phyloP scores from a whole-genome alignment of 164 flowering plant species.

The Cinnamomum micranthum region DNA sequence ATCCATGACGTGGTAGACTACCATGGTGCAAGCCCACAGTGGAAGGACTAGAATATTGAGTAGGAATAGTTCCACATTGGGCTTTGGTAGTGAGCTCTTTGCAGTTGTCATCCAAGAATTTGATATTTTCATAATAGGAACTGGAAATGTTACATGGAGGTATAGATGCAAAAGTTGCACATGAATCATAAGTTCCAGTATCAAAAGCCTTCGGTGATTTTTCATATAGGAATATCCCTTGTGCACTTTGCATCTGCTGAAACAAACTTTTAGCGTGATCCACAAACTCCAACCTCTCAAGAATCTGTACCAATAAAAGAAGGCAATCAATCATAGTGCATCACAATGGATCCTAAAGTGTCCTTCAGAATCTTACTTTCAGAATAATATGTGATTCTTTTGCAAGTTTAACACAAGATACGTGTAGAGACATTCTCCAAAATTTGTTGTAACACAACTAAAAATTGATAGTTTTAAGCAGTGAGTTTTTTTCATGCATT shows the following conservation, averaged over 20 bases:
- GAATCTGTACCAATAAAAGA: conserved; percentile 39
- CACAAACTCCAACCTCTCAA: conserved; percentile 47
- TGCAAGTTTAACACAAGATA: not conserved
- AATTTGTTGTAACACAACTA: not conserved
- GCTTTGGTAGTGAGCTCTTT: conserved; percentile 22
- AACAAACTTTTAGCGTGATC: conserved; percentile 42
- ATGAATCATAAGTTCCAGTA: conserved; percentile 22
- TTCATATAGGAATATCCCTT: conserved; percentile 15
- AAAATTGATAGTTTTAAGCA: not conserved
- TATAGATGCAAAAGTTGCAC: conserved; percentile 32
- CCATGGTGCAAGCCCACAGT: conserved; percentile 14
- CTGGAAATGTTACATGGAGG: conserved; percentile 24
- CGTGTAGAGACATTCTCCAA: not conserved
- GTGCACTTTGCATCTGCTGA: conserved; percentile 22
- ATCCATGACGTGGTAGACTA: conserved; percentile 7
- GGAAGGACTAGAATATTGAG: conserved; percentile 13
- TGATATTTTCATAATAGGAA: conserved; percentile 19
- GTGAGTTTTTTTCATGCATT: not conserved
- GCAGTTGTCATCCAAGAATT: conserved; percentile 11
- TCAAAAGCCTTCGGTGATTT: conserved; percentile 21
- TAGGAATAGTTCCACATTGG: conserved; percentile 10
- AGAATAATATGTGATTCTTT: not conserved
- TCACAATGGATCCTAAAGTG: not conserved
- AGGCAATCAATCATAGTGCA: conserved; percentile 7
- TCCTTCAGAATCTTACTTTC: not conserved